Percentiles rank a stretch among this genome's conserved stretches.
Evolutionary conservation across 1,139 yeast species (phyloP).

Genomic region (Sugiyamaella novakii): DNA sequence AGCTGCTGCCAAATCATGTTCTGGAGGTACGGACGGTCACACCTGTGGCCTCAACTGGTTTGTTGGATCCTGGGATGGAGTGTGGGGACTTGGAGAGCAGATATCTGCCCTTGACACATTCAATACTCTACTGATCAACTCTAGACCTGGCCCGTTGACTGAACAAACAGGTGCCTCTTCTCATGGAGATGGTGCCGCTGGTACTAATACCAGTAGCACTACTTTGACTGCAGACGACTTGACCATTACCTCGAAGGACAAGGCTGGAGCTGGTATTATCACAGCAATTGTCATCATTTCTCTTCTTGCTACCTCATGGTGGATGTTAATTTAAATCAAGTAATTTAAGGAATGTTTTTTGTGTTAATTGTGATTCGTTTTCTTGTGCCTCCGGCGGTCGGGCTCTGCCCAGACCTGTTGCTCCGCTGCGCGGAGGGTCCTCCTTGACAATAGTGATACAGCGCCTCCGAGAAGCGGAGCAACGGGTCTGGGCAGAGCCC

Average conservation of each 20-base stretch:
- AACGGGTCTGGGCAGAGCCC: slow-evolving; percentile 11
- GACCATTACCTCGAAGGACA: slow-evolving; percentile 52
- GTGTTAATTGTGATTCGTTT: background rate
- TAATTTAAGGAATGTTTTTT: background rate
- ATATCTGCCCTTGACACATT: slow-evolving; percentile 74
- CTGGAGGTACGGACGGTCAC: slow-evolving; percentile 73
- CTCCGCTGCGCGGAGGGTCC: background rate
- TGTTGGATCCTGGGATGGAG: slow-evolving; percentile 58
- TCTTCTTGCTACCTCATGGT: slow-evolving; percentile 64
- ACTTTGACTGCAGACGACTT: slow-evolving; percentile 30
- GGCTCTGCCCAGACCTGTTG: background rate
- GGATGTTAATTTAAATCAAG: slow-evolving; percentile 52
- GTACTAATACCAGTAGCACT: slow-evolving; percentile 29
- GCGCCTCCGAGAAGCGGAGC: background rate
- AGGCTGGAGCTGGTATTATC: slow-evolving; percentile 85
- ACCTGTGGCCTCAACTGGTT: slow-evolving; percentile 76
- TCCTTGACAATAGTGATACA: background rate
- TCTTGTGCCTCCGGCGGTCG: background rate
- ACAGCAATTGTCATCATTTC: slow-evolving; percentile 71
- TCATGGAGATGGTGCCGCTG: slow-evolving; percentile 40
- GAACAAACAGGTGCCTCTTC: slow-evolving; percentile 53
- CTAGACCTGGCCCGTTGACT: slow-evolving; percentile 48
- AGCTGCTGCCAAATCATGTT: slow-evolving; percentile 72
- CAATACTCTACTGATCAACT: slow-evolving; percentile 47
- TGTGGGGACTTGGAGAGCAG: slow-evolving; percentile 78